Conservation (phyloP, 768 basidiomycete genomes). For the Macrocybe gigantea region DNA sequence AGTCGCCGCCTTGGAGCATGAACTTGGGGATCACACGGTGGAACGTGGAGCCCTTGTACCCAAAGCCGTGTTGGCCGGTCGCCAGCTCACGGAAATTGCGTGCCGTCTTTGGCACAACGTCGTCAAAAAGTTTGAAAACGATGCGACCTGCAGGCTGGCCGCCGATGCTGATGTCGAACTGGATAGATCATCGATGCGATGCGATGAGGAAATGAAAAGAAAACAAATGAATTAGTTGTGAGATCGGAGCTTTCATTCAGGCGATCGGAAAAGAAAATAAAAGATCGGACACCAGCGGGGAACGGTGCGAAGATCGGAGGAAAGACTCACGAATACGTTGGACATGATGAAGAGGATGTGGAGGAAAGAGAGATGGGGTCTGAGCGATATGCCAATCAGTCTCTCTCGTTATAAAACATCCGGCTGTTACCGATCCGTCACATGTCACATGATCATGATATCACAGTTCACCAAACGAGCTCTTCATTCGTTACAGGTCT, state of each 20-base stretch:
- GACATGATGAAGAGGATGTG: slow-evolving; percentile 18
- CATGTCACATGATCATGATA: too few relatives aligned
- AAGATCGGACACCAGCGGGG: too few relatives aligned
- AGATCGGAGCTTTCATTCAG: background rate
- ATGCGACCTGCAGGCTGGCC: slow-evolving; percentile 44
- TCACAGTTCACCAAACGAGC: too few relatives aligned
- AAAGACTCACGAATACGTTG: slow-evolving; percentile 32
- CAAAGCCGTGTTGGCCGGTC: slow-evolving; percentile 67
- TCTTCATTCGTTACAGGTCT: too few relatives aligned
- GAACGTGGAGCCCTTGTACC: slow-evolving; percentile 65
- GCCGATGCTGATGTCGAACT: slow-evolving; percentile 67
- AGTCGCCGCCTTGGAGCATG: slow-evolving; percentile 92
- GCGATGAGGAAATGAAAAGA: background rate
- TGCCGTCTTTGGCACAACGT: slow-evolving; percentile 67
- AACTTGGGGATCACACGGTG: slow-evolving; percentile 81
- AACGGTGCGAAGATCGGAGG: background rate
- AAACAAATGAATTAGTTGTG: too few relatives aligned
- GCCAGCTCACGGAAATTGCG: slow-evolving; percentile 87
- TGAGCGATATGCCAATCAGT: too few relatives aligned
- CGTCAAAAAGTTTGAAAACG: slow-evolving; percentile 83
- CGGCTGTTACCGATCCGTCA: too few relatives aligned
- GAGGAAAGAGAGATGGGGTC: slow-evolving; percentile 2
- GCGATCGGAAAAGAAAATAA: too few relatives aligned
- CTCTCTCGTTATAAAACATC: too few relatives aligned
- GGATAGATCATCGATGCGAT: background rate